phyloP scores from a whole-genome alignment of 805 yeast species.

The Yarrowia sp. region DNA sequence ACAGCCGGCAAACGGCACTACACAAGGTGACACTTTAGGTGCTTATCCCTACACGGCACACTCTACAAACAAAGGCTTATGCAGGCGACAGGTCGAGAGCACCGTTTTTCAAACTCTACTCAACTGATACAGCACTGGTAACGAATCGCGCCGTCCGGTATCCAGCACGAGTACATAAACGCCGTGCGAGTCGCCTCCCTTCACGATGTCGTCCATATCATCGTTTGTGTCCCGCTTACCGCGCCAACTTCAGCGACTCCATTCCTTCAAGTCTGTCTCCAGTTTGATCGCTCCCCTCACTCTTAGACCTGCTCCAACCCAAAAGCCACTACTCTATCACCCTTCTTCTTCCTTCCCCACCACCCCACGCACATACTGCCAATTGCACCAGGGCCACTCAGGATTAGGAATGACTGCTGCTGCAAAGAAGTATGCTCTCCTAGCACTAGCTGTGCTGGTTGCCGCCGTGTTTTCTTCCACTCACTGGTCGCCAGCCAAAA shows the following conservation, averaged over 20 bases:
- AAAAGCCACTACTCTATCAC: not conserved
- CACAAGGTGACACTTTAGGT: not conserved
- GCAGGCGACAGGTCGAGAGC: slow-evolving; percentile 3
- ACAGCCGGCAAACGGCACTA: not conserved
- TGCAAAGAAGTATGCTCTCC: slow-evolving; percentile 18
- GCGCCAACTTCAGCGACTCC: not conserved
- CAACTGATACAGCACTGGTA: not conserved
- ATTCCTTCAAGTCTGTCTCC: not conserved
- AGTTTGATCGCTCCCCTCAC: not conserved
- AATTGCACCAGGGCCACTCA: slow-evolving; percentile 24
- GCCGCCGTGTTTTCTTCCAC: slow-evolving; percentile 15
- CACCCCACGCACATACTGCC: slow-evolving; percentile 23
- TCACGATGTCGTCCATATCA: not conserved
- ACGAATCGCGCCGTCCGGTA: not conserved
- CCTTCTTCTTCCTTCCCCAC: not conserved
- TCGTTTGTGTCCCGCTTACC: slow-evolving; percentile 15
- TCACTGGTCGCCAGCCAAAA: slow-evolving; percentile 20
- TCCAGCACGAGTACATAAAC: not conserved
- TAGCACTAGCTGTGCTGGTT: slow-evolving; percentile 5
- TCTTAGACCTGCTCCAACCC: slow-evolving; percentile 10
- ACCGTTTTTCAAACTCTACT: slow-evolving; percentile 14
- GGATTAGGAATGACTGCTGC: slow-evolving; percentile 24
- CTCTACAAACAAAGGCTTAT: slow-evolving; percentile 24
- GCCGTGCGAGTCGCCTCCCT: not conserved
- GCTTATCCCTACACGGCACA: not conserved